Evolutionary conservation across 1,284 basidiomycete genomes (phyloP).

Genomic region (Cystobasidium pallidum): DNA sequence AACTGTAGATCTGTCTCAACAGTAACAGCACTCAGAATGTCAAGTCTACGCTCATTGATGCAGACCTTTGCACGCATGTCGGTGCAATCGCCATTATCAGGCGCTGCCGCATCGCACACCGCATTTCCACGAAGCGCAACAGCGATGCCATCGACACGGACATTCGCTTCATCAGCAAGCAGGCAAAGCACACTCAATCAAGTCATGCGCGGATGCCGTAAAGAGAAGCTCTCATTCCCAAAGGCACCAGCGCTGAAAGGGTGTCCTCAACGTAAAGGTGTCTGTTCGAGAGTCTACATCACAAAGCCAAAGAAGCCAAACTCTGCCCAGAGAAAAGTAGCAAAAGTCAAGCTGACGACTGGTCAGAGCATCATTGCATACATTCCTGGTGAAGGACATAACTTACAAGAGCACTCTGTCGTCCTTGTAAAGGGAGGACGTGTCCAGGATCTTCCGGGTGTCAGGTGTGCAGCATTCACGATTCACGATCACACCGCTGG

Average conservation of each 20-base stretch:
- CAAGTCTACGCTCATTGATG: constrained; percentile 37
- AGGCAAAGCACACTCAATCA: constrained; percentile 51
- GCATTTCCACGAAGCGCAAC: too few relatives aligned
- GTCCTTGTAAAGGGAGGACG: constrained; percentile 91
- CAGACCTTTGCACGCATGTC: constrained; percentile 43
- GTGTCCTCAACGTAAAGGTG: constrained; percentile 85
- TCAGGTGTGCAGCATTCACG: constrained; percentile 67
- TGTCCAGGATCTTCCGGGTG: constrained; percentile 96
- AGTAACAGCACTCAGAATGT: constrained; percentile 13
- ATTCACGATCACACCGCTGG: background rate
- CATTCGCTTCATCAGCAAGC: constrained; percentile 42
- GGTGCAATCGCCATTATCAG: background rate
- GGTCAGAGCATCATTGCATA: constrained; percentile 91
- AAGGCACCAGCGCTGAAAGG: constrained; percentile 70
- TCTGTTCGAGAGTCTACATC: constrained; percentile 72
- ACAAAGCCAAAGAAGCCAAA: constrained; percentile 97
- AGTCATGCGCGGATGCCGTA: constrained; percentile 56
- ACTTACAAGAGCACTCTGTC: constrained; percentile 91
- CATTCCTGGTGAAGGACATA: constrained; percentile 97
- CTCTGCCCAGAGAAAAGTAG: constrained; percentile 96
- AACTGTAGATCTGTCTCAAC: too few relatives aligned
- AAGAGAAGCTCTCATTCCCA: constrained; percentile 63
- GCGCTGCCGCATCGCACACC: background rate
- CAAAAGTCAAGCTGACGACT: constrained; percentile 86
- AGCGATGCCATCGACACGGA: background rate